A percentile compares a stretch with the other conserved stretches of the same genome.
These are phyloP conservation scores for Dichomitus squalens DNA, from an alignment of 1,284 basidiomycete genomes.

Conservation along the genomic window DNA sequence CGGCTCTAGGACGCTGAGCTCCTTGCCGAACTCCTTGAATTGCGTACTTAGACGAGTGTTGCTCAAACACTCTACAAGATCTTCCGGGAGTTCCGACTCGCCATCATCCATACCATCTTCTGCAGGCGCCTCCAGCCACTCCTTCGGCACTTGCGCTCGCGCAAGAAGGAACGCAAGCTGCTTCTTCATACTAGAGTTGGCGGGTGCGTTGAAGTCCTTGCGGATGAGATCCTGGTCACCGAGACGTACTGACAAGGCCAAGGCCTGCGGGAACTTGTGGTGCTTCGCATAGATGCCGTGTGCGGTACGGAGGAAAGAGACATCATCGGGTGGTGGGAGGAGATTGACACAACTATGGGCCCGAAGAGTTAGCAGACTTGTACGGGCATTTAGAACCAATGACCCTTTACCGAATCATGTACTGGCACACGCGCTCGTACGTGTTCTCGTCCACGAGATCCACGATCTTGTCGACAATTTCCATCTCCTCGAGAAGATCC, in stretches of 20 bases:
- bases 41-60: conserved; percentile 83
- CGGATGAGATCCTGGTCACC: conserved; percentile 83
- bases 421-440: conserved; percentile 92
- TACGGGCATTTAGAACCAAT: background rate
- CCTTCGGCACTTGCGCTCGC: conserved; percentile 88
- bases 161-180: conserved; percentile 96
- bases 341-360: conserved; percentile 83
- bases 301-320: conserved; percentile 88
- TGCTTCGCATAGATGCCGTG: conserved; percentile 91
- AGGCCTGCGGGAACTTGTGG: conserved; percentile 89
- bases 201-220: conserved; percentile 85
- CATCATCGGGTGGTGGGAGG: conserved; percentile 92
- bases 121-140: conserved; percentile 74
- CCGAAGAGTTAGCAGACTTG: conserved; percentile 6
- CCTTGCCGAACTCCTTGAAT: conserved; percentile 94
- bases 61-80: conserved; percentile 83
- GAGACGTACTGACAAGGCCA: conserved; percentile 86
- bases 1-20: conserved; percentile 89
- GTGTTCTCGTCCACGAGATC: conserved; percentile 87
- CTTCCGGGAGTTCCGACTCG: conserved; percentile 75
- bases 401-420: conserved; percentile 86
- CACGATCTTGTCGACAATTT: conserved; percentile 83
- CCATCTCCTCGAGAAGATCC: conserved; percentile 93
- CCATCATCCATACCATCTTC: conserved; percentile 61
- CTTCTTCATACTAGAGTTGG: conserved; percentile 91